phyloP scores from a whole-genome alignment of 768 basidiomycete species.

The Harrya chromipes region DNA sequence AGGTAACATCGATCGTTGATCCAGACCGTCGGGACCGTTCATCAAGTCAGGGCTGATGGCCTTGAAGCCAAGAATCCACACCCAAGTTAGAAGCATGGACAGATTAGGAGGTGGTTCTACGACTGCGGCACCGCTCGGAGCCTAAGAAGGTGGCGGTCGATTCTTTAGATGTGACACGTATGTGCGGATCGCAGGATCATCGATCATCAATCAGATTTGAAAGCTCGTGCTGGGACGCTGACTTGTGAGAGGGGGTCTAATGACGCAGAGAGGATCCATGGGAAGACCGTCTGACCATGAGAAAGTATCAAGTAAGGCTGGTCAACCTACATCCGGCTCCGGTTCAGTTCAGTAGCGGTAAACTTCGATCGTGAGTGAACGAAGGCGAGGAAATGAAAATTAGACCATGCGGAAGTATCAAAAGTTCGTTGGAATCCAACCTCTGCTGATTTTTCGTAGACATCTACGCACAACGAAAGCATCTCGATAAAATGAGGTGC shows the following conservation, averaged over 20 bases:
- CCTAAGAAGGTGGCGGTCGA: not conserved
- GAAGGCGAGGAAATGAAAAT: no score
- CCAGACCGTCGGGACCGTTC: not conserved
- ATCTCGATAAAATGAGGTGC: no score
- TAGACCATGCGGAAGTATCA: no score
- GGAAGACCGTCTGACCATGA: no score
- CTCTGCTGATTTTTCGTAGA: no score
- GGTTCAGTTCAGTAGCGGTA: no score
- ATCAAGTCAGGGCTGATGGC: not conserved
- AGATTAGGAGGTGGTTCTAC: not conserved
- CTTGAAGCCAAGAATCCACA: slow-evolving; percentile 3
- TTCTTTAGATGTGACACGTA: slow-evolving; percentile 3
- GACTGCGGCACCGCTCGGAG: slow-evolving; percentile 14
- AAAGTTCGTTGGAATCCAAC: no score
- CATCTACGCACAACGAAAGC: no score
- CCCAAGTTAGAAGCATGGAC: slow-evolving; percentile 16
- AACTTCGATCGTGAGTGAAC: no score
- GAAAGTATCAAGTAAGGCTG: no score
- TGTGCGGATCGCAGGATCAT: slow-evolving; percentile 11
- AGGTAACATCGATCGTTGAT: slow-evolving; percentile 6
- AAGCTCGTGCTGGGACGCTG: not conserved
- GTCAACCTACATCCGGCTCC: no score
- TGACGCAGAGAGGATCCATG: no score
- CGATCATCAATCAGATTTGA: slow-evolving; percentile 5
- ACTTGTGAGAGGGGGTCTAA: not conserved